Evolutionary conservation across 2,329 filamentous ascomycete species (phyloP), one percentile per base, ranked within the genome.

Genomic region (Mariannaea sp.): DNA sequence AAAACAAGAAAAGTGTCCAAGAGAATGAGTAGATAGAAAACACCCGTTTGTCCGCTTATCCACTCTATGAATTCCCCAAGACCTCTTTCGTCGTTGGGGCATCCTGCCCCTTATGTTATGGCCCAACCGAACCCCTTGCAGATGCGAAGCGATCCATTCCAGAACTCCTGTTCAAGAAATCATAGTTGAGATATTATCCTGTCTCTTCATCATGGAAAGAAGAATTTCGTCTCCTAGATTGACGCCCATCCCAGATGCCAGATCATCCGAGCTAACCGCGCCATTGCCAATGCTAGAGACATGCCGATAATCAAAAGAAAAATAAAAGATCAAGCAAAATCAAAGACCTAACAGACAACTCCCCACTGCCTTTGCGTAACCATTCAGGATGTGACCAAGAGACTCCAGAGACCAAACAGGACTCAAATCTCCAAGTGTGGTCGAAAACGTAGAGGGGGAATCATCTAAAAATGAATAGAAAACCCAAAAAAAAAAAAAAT

Each of bases 361-460:
- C 24, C 35, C 35, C 43, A 32, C 14, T 56, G 48, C 53, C 49
- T 17, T 51, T 35, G 51, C 39, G 53, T 36, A 51, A 27, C 17
- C 20, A 60, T 53, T 49, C 52, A 52, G 33, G 32, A 45, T 17
- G 36, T 49, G 27, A 30, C 53, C 13, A 20, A 24, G 29, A 39
- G 41, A 49, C 41, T 42, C 16, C 48, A 43, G 38, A 42, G 41
- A 26, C 38, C 14, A 19, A n/a, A 30, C 7, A 45, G 47, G 38
- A 12, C 30, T 20, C 46, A 36, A 43, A 24, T 42, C 47, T 43
- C 30, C 16, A 36, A 42, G 43, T 35, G 5, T 41, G 43, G 45
- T 29, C 36, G 9, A 30, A 42, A 42, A 41, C 17, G 29, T 32
- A 43, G 27, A 49, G 52, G 59, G 62, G 58, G 22, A 61, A 65